Evolutionary conservation across 495 filamentous ascomycete genomes (phyloP), one percentile per base, ranked within the genome.

Genomic region (Penicillium dipodomyicola): DNA sequence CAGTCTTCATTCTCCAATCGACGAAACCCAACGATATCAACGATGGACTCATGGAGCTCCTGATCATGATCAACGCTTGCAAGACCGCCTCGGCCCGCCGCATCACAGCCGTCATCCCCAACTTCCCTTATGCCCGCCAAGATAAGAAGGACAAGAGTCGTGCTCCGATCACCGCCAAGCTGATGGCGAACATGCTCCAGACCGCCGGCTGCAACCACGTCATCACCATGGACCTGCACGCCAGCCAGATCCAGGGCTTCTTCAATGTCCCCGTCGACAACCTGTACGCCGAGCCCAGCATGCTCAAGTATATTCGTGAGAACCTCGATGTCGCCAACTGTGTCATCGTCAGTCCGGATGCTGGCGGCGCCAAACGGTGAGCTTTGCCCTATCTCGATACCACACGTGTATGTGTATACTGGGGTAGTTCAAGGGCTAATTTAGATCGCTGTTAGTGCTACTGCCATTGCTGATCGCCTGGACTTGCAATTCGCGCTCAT

Each of bases 31-130:
- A 93, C 69, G 92, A 97, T 69, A 92, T 98, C 78, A 98, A 98
- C 75, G 95, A 98, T 69, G 94, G 91, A 45, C 81, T 98, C 50
- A 98, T 98, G 94, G 94, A 98, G 75, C 84, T 98, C 45, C 82
- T 98, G 33, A 97, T 97, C 73, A 96, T 97, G 85, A 96, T 97
- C 78, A 96, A 96, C 69, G 94, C 94, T 50, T 98, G 94, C 82
- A 93, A 96, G 64, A 97, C 94, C 22, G 95, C 94, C 35, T 92
- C 87, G n/a, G 92, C 92, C 5, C 84, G 92, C 57, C 86, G 91
- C 58, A 96, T 98, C 74, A 97, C 91, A 20, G 89, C 89, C 59
- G 85, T 92, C 54, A 90, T 96, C 49, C 94, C 94, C 57, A 97
- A 98, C 76, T 98, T 96, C 77, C 93, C 92, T 27, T 96, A 98